Evolutionary conservation across 192 early-diverging fungal species (phyloP), one percentile per base, ranked within the genome.

Genomic region (Rhizoclosmatium globosum): DNA sequence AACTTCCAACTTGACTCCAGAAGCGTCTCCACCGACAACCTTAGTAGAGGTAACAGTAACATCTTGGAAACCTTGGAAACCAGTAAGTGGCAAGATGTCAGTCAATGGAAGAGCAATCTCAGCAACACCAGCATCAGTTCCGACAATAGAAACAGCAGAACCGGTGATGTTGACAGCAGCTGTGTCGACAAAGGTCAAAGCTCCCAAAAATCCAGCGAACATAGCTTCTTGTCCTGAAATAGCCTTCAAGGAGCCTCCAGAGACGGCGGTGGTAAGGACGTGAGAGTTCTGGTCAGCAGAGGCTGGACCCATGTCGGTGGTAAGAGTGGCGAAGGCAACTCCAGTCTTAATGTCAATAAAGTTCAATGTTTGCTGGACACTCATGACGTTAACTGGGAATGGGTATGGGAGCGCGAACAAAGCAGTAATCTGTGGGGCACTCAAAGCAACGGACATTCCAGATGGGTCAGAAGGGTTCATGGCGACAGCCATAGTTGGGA

Each of bases 161-260:
- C 76, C 76, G 21, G 70, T 31, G 2, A 78, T 56, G 47, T 17
- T 31, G 44, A 78, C 45, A 50, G 66, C 47, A 7, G 41, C 62
- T 11, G 43, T 7, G 13, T 43, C n/a, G 6, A 21, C 21, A 38
- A 39, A n/a, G 21, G 65, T 65, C 47, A 78, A n/a, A n/a, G 64
- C n/a, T 21, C 71, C 47, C 11, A 78, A 58, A 56, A 78, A 78
- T 13, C 21, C 31, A 9, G 41, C 42, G 66, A 78, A 57, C 44
- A 19, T 15, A 11, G 66, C 66, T 57, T 78, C 76, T 21, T 78
- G 62, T 31, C 76, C 76, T 19, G 64, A 17, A 67, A 78, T 68
- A 38, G 53, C 62, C 6, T 64, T 53, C 38, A 78, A 50, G 6
- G 42, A 17, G 7, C 17, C 47, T 11, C 53, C 38, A 7, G 13